phyloP scores from a whole-genome alignment of 1,284 basidiomycete genomes.

The Trichosporon faecale region DNA sequence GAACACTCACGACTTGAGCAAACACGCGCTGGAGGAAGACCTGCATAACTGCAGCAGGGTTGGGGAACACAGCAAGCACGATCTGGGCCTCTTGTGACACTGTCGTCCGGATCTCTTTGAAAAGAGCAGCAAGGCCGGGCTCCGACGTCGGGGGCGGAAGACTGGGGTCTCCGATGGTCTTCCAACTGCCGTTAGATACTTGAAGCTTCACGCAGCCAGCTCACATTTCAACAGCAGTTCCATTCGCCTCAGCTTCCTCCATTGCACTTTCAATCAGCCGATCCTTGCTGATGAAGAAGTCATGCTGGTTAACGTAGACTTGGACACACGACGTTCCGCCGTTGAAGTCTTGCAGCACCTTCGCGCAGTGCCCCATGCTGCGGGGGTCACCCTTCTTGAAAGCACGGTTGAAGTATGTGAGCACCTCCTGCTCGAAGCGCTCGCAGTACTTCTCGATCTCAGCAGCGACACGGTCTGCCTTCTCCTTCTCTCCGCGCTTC shows the following conservation, averaged over 20 bases:
- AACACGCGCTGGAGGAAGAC: conserved; percentile 97
- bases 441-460: conserved; percentile 86
- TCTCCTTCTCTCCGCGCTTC: conserved; percentile 45
- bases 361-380: conserved; percentile 99
- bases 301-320: conserved; percentile 99
- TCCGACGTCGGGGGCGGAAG: conserved; percentile 74
- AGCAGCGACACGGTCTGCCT: conserved; percentile 59
- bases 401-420: conserved; percentile 89
- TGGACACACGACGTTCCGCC: conserved; percentile 95
- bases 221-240: conserved; percentile 61
- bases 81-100: conserved; percentile 97
- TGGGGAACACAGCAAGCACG: conserved; percentile 97
- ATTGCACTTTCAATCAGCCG: conserved; percentile 55
- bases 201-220: conserved; percentile 31
- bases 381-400: conserved; percentile 96
- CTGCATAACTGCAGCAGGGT: conserved; percentile 96
- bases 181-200: conserved; percentile 63
- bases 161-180: conserved; percentile 72
- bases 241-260: conserved; percentile 31
- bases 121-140: conserved; percentile 72
- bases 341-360: conserved; percentile 95
- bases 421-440: conserved; percentile 97
- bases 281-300: conserved; percentile 91
- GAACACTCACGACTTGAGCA: conserved; percentile 78
- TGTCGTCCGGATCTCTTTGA: conserved; percentile 82